A percentile compares a stretch with the other conserved stretches of the same genome.
Conservation (phyloP, 805 yeast genomes). For the Komagataella populi region DNA sequence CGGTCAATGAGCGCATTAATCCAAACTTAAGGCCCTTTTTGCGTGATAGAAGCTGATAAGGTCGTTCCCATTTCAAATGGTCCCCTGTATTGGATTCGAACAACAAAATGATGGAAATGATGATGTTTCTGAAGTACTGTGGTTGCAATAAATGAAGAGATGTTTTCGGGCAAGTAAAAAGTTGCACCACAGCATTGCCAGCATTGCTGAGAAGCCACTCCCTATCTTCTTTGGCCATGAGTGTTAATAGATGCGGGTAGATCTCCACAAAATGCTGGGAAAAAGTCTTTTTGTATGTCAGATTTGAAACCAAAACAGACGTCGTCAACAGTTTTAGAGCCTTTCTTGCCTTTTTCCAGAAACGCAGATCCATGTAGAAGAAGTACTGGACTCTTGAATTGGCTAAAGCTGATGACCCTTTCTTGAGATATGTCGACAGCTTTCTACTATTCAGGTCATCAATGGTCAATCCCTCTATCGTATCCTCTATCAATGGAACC, state of each 20-base stretch:
- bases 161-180: constrained; percentile 29
- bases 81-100: constrained; percentile 22
- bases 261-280: constrained; percentile 40
- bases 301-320: constrained; percentile 41
- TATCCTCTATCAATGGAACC: not conserved
- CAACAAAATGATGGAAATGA: constrained; percentile 31
- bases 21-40: not conserved
- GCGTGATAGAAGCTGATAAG: not conserved
- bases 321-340: constrained; percentile 32
- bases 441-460: constrained; percentile 11
- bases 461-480: not conserved
- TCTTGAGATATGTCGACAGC: constrained; percentile 3
- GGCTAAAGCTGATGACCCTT: not conserved
- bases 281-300: constrained; percentile 30
- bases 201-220: constrained; percentile 29
- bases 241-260: constrained; percentile 34
- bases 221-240: constrained; percentile 33
- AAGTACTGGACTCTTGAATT: constrained; percentile 43
- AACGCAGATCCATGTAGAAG: constrained; percentile 45
- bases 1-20: not conserved
- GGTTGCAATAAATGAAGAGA: constrained; percentile 25
- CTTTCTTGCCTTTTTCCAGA: constrained; percentile 36
- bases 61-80: constrained; percentile 3
- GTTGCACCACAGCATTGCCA: constrained; percentile 21
- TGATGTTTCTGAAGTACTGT: constrained; percentile 25